These are phyloP conservation scores for Fusarium pseudonygamai DNA, from an alignment of 2,329 filamentous ascomycete species.

Conservation along the genomic window DNA sequence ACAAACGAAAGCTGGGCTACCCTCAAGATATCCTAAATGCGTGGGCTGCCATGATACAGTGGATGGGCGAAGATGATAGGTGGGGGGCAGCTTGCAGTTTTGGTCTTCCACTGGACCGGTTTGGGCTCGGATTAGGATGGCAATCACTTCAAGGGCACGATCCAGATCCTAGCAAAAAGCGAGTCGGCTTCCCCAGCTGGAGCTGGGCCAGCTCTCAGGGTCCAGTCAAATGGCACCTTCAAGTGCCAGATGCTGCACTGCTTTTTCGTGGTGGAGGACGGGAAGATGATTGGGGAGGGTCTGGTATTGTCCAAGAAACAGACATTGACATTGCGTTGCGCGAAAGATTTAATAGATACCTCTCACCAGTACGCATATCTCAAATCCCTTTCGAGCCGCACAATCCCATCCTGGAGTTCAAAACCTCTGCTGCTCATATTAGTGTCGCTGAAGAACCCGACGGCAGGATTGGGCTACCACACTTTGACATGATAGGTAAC, in stretches of 20 bases:
- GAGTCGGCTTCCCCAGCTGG: neutral
- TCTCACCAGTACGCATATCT: neutral
- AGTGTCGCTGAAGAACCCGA: neutral
- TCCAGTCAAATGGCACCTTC: neutral
- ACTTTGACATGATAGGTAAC: neutral
- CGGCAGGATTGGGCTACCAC: neutral
- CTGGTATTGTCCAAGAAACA: neutral
- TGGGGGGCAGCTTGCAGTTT: neutral
- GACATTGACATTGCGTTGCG: neutral
- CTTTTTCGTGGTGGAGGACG: neutral
- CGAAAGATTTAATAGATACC: neutral
- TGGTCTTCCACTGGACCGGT: neutral
- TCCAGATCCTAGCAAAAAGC: neutral
- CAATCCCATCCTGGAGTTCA: neutral
- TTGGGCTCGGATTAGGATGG: neutral
- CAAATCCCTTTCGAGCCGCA: rapidly evolving
- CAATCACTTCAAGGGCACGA: neutral
- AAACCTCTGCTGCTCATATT: neutral
- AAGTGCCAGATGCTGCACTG: no score
- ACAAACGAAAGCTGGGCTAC: neutral
- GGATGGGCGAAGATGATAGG: neutral
- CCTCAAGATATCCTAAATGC: neutral
- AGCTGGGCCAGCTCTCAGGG: neutral
- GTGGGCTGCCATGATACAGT: neutral
- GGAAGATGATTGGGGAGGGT: neutral